These are phyloP conservation scores for Xanthoceras sorbifolium DNA, from an alignment of 345 rosid genomes.

Conservation along the genomic window DNA sequence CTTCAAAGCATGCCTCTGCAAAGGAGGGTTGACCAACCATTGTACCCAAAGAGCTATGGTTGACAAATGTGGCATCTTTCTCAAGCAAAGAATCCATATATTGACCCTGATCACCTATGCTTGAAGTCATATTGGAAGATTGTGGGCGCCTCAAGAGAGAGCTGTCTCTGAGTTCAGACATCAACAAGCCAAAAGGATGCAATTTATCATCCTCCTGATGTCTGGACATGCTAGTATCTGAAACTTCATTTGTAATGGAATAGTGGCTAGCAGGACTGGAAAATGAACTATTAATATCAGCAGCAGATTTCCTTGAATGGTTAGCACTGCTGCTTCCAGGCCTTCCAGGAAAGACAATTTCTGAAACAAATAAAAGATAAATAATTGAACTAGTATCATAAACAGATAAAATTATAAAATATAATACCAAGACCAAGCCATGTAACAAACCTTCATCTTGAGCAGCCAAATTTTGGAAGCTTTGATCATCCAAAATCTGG, in stretches of 20 bases:
- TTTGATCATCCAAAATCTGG: slow-evolving; percentile 28
- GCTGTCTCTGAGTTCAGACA: slow-evolving; percentile 57
- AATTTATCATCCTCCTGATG: slow-evolving; percentile 50
- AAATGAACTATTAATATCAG: slow-evolving; percentile 31
- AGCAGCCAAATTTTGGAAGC: slow-evolving; percentile 33
- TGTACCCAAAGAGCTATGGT: slow-evolving; percentile 23
- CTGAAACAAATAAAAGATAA: slow-evolving; percentile 30
- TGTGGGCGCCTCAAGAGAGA: slow-evolving; percentile 36
- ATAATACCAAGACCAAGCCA: slow-evolving; percentile 20
- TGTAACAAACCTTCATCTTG: slow-evolving; percentile 50
- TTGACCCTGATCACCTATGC: slow-evolving; percentile 32
- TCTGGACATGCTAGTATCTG: slow-evolving; percentile 28
- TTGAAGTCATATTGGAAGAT: slow-evolving; percentile 37
- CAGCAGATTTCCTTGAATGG: slow-evolving; percentile 23
- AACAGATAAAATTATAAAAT: slow-evolving; percentile 10
- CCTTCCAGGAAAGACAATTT: slow-evolving; percentile 54
- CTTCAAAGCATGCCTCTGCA: slow-evolving; percentile 39
- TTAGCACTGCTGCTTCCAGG: slow-evolving; percentile 34
- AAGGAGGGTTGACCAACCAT: slow-evolving; percentile 33
- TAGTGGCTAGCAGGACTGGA: slow-evolving; percentile 31
- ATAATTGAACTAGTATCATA: slow-evolving; percentile 12
- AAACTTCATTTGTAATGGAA: slow-evolving; percentile 35
- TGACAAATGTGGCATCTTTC: slow-evolving; percentile 20
- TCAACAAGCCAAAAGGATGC: slow-evolving; percentile 65
- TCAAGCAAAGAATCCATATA: slow-evolving; percentile 30